Conservation (phyloP, 2,329 filamentous ascomycete genomes). For the Hypoxylon sp. region DNA sequence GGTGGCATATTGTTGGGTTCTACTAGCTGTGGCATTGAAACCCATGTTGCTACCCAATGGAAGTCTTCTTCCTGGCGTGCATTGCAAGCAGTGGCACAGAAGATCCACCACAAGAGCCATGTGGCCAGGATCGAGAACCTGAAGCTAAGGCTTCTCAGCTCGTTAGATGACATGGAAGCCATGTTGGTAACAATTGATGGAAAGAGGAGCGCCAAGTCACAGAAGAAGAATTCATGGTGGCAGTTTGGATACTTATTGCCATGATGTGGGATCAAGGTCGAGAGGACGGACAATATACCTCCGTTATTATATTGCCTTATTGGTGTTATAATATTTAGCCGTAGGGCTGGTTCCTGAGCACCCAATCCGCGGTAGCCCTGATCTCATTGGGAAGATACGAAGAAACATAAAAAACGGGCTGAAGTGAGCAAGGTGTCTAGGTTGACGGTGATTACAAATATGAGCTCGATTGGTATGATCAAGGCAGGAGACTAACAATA, state of each 20-base stretch:
- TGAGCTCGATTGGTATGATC: background rate
- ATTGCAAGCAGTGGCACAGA: slow-evolving; percentile 29
- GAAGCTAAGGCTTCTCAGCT: slow-evolving; percentile 40
- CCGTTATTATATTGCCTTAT: slow-evolving; percentile 33
- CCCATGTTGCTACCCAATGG: slow-evolving; percentile 77
- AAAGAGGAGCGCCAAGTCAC: slow-evolving; percentile 24
- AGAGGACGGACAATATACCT: slow-evolving; percentile 34
- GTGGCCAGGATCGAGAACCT: slow-evolving; percentile 33
- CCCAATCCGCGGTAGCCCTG: slow-evolving; percentile 2
- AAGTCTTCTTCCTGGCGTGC: slow-evolving; percentile 53
- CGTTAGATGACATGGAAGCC: slow-evolving; percentile 20
- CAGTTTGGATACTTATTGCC: slow-evolving; percentile 38
- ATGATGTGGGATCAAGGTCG: slow-evolving; percentile 21
- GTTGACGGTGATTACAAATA: background rate
- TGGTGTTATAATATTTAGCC: slow-evolving; percentile 37
- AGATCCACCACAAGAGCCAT: slow-evolving; percentile 45
- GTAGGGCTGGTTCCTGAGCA: slow-evolving; percentile 41
- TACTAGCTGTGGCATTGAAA: slow-evolving; percentile 75
- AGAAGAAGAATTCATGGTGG: slow-evolving; percentile 25
- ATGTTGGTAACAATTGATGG: slow-evolving; percentile 25
- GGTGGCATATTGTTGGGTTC: slow-evolving; percentile 74
- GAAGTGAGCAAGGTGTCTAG: slow-evolving; percentile 7
- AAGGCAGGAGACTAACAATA: background rate
- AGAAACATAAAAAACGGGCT: slow-evolving; percentile 7
- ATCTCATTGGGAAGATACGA: slow-evolving; percentile 5